phyloP scores from a whole-genome alignment of 2,329 filamentous ascomycete species.

The Xylariaceae sp. region DNA sequence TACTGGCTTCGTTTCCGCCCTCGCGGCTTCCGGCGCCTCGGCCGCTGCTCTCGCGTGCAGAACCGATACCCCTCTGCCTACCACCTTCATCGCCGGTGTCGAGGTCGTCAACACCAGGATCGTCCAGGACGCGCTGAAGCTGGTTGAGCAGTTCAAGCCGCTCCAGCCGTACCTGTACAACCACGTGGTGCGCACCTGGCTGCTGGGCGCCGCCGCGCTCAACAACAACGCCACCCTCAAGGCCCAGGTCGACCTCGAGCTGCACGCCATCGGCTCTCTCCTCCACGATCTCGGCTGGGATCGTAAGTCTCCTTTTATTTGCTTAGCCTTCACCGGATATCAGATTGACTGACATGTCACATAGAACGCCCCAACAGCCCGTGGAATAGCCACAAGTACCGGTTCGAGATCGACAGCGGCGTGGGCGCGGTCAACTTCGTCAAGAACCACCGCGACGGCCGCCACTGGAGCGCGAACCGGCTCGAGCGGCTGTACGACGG shows the following conservation, averaged over 20 bases:
- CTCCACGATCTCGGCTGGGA: conserved; percentile 19
- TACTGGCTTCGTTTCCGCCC: conserved; percentile 8
- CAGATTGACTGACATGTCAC: not conserved
- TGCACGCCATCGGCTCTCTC: conserved; percentile 17
- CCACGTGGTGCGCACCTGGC: conserved; percentile 19
- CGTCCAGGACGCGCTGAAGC: conserved; percentile 13
- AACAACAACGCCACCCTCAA: conserved; percentile 22
- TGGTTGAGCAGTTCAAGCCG: conserved; percentile 13
- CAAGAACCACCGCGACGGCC: conserved; percentile 13
- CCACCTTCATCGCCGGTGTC: conserved; percentile 17
- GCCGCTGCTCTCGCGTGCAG: conserved; percentile 7
- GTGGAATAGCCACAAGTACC: conserved; percentile 13
- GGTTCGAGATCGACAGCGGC: conserved; percentile 18
- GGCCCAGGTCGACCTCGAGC: conserved; percentile 15
- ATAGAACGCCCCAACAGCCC: conserved; percentile 15
- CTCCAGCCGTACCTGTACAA: conserved; percentile 20
- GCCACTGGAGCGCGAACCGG: conserved; percentile 13
- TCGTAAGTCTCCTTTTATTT: conserved; percentile 7
- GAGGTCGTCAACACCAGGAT: conserved; percentile 18
- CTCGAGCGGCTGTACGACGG: conserved; percentile 17
- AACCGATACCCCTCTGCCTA: conserved; percentile 10
- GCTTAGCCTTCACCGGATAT: too few species aligned
- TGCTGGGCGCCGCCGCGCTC: conserved; percentile 16
- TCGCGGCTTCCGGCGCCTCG: conserved; percentile 13
- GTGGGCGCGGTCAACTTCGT: conserved; percentile 13